A percentile compares a stretch with the other conserved stretches of the same genome.
These are phyloP conservation scores for Alloascoidea africana DNA, from an alignment of 805 yeast genomes.

Conservation along the genomic window DNA sequence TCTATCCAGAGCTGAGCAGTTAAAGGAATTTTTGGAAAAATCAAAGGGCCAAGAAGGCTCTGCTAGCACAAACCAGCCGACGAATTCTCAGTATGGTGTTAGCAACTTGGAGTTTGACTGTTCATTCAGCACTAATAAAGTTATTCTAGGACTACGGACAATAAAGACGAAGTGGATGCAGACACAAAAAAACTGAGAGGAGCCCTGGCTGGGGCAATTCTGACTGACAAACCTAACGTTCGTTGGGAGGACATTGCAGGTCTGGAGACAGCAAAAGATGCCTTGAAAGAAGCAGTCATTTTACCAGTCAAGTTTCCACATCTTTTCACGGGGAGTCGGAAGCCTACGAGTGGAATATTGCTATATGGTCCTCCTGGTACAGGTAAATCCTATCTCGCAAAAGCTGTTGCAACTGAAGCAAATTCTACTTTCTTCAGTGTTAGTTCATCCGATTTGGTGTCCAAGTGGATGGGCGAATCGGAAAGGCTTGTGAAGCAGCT, in stretches of 20 bases:
- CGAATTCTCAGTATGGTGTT: too few species aligned
- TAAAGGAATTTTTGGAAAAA: constrained; percentile 77
- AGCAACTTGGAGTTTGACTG: too few species aligned
- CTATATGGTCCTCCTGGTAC: constrained; percentile 95
- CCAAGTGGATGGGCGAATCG: constrained; percentile 99
- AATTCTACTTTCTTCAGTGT: constrained; percentile 94
- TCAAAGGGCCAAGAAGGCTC: constrained; percentile 25
- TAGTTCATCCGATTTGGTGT: constrained; percentile 88
- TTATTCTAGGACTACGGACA: too few species aligned
- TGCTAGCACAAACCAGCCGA: too few species aligned
- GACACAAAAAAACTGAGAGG: constrained; percentile 84
- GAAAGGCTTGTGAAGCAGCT: constrained; percentile 92
- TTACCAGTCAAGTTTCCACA: constrained; percentile 95
- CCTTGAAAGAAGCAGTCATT: constrained; percentile 93
- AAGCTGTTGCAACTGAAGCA: constrained; percentile 98
- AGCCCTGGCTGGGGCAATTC: constrained; percentile 82
- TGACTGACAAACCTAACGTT: constrained; percentile 85
- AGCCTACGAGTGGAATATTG: constrained; percentile 83
- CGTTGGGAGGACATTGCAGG: constrained; percentile 96
- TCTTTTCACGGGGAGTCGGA: constrained; percentile 83
- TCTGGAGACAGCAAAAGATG: constrained; percentile 87
- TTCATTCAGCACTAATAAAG: too few species aligned
- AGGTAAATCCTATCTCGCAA: constrained; percentile 92
- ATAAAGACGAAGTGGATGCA: constrained; percentile 51
- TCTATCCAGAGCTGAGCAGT: constrained; percentile 81